Evolutionary conservation across 345 rosid genomes (phyloP), one percentile per base, ranked within the genome.

Genomic region (Viola odorata): DNA sequence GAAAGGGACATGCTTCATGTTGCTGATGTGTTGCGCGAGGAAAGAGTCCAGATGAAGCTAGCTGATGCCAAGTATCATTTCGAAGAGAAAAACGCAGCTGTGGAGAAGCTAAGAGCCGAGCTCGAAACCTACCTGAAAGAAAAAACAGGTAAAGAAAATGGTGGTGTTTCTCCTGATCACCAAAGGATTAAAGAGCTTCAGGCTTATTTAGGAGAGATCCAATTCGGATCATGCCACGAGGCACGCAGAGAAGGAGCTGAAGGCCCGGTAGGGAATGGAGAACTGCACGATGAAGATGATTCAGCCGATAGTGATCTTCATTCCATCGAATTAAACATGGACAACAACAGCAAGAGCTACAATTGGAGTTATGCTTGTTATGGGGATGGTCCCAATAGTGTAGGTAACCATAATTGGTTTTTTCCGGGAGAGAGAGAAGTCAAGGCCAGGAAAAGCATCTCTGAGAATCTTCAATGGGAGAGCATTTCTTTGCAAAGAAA

Each of bases 41-140:
- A 94, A 74, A 76, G 99, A 61, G 91, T 94, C 42, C 97, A 94
- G 73, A 94, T 94, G 99, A 94, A 94, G 81, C 89, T 94, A 5
- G 83, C 77, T 0, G 99, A 94, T 37, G 99, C 99, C 0, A 86
- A 75, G 47, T 80, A 80, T 65, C 86, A 86, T 50, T 94, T 88
- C 13, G 96, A 94, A 68, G 99, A 90, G 77, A 90, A 94, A 73
- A 85, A 88, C 57, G 88, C 84, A 2, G 97, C 83, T 4, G 83
- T 90, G 3, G 96, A 90, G 63, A 53, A 50, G 76, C 67, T 94
- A 47, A 84, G 78, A 63, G 71, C 71, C 32, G 89, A 94, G 68
- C 85, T 94, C 9, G 92, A 79, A 86, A 69, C 70, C 37, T 85
- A 65, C 72, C 44, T 80, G 75, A 76, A 51, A 60, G 58, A 65